Evolutionary conservation across 2,329 filamentous ascomycete genomes (phyloP), one percentile per base, ranked within the genome.

Genomic region (Colletotrichum sidae): DNA sequence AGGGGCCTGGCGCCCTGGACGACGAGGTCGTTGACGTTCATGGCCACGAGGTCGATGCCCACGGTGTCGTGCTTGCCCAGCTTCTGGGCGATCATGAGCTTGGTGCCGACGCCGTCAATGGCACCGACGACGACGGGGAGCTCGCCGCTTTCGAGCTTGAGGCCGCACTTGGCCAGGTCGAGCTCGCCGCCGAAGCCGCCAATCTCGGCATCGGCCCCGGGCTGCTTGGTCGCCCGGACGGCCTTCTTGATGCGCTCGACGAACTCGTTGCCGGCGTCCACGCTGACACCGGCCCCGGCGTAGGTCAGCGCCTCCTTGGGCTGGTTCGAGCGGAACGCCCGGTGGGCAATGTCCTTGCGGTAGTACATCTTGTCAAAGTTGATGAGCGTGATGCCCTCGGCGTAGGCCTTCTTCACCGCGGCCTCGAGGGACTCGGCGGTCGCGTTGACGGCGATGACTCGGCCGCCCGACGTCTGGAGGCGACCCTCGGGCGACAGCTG

Each of bases 11-110:
- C 96, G 59, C 96, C 96, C 81, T 98, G 94, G 8, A 98, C 96
- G 55, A 99, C 90, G 0, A 99, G 86, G 74, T 99, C 96, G 78
- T 99, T 99, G 75, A 98, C 96, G 78, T 97, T 98, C 95, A 98
- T 98, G 70, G 96, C 96, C 4, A 99, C 96, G 41, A 99, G 87
- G 76, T 99, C 96, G 72, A 99, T 94, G 67, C 96, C 96, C 10
- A 99, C 95, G 3, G 94, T 97, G 78, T 95, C 90, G 79, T 97
- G 96, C 80, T 96, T 93, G 72, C 89, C 86, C 82, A 96, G 92
- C 11, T 89, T 88, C 76, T 97, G 95, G 0, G 96, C 96, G 73
- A 99, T 93, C 85, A 96, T 96, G 72, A 98, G 90, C 83, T 98
- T 98, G 53, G 95, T 98, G 65, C 95, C 96, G 42, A 98, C 94